Evolutionary conservation across 2,329 filamentous ascomycete genomes (phyloP), one percentile per base, ranked within the genome.

Genomic region (Trichocomaceae sp.): DNA sequence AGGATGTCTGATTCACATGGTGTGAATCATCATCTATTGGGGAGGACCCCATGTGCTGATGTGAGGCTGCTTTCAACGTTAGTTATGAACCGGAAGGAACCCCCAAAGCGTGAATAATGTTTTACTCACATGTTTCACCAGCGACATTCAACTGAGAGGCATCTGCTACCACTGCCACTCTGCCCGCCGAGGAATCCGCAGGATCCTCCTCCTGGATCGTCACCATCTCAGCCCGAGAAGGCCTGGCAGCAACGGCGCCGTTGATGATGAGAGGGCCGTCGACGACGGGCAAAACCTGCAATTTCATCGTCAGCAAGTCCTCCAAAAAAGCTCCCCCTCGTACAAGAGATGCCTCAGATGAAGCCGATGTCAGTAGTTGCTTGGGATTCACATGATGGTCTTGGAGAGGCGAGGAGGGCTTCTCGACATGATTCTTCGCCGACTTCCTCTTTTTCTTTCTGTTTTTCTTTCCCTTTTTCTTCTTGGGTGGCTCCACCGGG

Each of bases 101-200:
- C 39, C 10, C 8, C n/a, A 19, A 12, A 19, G 10, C 17, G 1
- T 13, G 39, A 42, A 20, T 9, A 9, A 42, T 20, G 1, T 13
- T 42, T 6, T 12, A 20, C 51, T 53, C 23, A 53, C 51, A 29
- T 20, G 51, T 22, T 6, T 33, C 22, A 41, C 22, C 33, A 31
- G 51, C 44, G 8, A 53, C 31, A 2, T 45, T 31, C 8, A 53
- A 53, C 15, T 41, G 31, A 5, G 51, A 47, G 10, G 44, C 51
- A n/a, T 53, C 51, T 17, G 51, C 44, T 44, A 53, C 41, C 20
- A 15, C n/a, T 17, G 12, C 41, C 17, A 35, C n/a, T 29, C 29
- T 20, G 19, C 6, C 8, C 3, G 2, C 39, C 20, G 39, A 9
- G 3, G 5, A n/a, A 17, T 13, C 26, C 10, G 22, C 13, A 19